These are phyloP conservation scores for Globisporangium megalacanthum DNA, from an alignment of 352 stramenopile species.

Conservation along the genomic window DNA sequence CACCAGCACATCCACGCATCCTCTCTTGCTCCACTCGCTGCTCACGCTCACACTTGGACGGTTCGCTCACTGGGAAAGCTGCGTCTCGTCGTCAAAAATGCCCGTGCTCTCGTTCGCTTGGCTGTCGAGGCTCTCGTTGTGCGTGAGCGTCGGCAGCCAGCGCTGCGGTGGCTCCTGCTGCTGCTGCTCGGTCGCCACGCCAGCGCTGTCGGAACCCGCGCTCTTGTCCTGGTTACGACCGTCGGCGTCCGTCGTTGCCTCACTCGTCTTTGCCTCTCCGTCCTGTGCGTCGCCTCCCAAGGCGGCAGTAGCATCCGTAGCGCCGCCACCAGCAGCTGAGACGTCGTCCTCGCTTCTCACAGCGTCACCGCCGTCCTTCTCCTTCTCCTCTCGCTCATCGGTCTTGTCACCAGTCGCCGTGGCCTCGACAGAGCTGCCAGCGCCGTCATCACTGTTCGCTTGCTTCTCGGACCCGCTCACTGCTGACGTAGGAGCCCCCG, in stretches of 20 bases:
- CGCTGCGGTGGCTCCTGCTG: constrained; percentile 1
- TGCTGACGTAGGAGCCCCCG: background rate
- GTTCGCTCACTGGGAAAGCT: constrained; percentile 18
- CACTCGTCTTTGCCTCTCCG: too few relatives aligned
- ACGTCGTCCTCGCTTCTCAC: too few relatives aligned
- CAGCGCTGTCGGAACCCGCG: background rate
- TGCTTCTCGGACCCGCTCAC: background rate
- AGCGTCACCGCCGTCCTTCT: too few relatives aligned
- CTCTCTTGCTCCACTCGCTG: too few relatives aligned
- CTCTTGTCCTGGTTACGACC: constrained; percentile 1
- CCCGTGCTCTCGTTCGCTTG: constrained; percentile 18
- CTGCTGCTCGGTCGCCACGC: background rate
- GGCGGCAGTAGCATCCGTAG: too few relatives aligned
- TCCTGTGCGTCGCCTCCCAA: too few relatives aligned
- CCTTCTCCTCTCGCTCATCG: too few relatives aligned
- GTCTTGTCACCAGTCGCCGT: too few relatives aligned
- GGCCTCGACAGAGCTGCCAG: too few relatives aligned
- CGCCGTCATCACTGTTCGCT: too few relatives aligned
- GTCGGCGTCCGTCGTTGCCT: constrained; percentile 2
- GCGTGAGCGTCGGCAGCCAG: constrained; percentile 8
- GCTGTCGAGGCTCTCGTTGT: constrained; percentile 16
- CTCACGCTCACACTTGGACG: background rate
- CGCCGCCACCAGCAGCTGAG: too few relatives aligned
- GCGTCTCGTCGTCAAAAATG: constrained; percentile 38
- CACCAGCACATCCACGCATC: background rate